Percentiles rank a stretch among this genome's conserved stretches.
phyloP scores from a whole-genome alignment of 148 eudicot genomes.

The Simmondsia chinensis region DNA sequence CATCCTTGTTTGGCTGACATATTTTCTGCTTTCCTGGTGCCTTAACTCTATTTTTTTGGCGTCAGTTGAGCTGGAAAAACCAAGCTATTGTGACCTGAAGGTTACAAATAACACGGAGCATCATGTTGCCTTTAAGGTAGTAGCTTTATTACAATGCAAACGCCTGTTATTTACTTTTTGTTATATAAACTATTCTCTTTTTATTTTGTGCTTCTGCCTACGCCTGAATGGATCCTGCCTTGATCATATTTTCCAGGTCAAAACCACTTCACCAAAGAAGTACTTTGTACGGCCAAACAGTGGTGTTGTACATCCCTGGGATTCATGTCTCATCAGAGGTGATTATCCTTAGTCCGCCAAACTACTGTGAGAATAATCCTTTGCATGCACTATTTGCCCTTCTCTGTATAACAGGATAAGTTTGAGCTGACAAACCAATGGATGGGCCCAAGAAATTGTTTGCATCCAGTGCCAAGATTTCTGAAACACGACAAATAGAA shows the following conservation, averaged over 20 bases:
- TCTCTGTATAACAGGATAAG: too few relatives aligned
- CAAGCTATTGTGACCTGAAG: conserved; percentile 75
- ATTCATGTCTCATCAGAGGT: conserved; percentile 84
- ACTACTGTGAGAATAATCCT: background rate
- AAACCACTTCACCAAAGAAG: conserved; percentile 91
- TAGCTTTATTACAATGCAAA: background rate
- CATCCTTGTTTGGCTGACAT: too few relatives aligned
- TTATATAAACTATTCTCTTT: background rate
- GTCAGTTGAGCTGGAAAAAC: conserved; percentile 88
- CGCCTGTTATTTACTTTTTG: background rate
- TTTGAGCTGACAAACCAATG: too few relatives aligned
- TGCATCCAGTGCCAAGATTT: too few relatives aligned
- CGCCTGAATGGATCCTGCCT: background rate
- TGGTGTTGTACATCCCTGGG: conserved; percentile 86
- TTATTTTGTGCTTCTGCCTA: background rate
- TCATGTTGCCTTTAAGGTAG: conserved; percentile 91
- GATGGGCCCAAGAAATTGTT: too few relatives aligned
- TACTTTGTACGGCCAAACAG: conserved; percentile 91
- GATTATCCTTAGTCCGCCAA: background rate
- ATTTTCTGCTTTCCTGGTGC: background rate
- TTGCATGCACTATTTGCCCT: too few relatives aligned
- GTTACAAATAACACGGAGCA: conserved; percentile 70
- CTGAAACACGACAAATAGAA: too few relatives aligned
- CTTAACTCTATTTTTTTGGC: background rate
- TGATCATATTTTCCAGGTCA: conserved; percentile 44